Conservation (phyloP, 345 rosid species). For the Pistacia integerrima region DNA sequence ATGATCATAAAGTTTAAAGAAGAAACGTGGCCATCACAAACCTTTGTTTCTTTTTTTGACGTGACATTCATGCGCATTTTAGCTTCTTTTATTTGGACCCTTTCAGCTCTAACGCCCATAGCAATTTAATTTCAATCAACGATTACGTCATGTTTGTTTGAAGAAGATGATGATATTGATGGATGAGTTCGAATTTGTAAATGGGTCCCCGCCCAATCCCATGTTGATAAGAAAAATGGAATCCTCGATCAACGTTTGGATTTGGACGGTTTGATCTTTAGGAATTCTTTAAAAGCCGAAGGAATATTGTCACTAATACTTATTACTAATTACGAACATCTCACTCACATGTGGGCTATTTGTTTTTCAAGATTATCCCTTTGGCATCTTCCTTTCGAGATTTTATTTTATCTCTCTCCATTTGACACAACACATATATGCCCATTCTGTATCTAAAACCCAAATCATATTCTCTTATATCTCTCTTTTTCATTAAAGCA, state of each 20-base stretch:
- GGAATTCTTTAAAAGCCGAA: background rate
- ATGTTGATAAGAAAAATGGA: too few relatives aligned
- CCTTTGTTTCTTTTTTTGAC: conserved; percentile 22
- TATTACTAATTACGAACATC: background rate
- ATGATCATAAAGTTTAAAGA: background rate
- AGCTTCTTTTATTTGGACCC: background rate
- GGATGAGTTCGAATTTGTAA: conserved; percentile 32
- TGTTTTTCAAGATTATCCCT: conserved; percentile 5
- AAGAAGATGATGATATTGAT: too few relatives aligned
- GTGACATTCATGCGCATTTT: conserved; percentile 27
- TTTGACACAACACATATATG: too few relatives aligned
- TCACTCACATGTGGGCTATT: background rate
- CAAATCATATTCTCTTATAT: too few relatives aligned
- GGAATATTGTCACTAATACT: conserved; percentile 11
- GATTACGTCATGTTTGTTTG: background rate
- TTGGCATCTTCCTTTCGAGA: background rate
- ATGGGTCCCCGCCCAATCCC: background rate
- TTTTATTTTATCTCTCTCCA: too few relatives aligned
- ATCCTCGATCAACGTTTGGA: conserved; percentile 4
- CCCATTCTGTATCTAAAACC: too few relatives aligned
- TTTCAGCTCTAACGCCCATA: background rate
- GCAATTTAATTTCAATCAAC: too few relatives aligned
- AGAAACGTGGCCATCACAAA: conserved; percentile 27
- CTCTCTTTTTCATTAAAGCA: too few relatives aligned
- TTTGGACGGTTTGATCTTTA: conserved; percentile 36